phyloP scores from a whole-genome alignment of 352 stramenopile genomes.

The Aphanomyces cochlioides region DNA sequence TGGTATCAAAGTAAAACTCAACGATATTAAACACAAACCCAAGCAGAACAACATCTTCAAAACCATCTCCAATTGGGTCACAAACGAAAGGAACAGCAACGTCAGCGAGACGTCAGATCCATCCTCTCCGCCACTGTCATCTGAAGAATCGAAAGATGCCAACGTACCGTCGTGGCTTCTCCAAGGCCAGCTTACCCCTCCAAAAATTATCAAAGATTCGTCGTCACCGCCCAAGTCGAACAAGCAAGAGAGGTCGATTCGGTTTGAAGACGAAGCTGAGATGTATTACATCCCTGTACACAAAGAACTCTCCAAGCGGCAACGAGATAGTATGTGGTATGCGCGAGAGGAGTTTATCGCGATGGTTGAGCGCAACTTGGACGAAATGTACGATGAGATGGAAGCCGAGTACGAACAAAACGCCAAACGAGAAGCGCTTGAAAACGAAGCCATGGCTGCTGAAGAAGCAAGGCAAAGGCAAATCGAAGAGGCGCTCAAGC shows the following conservation, averaged over 20 bases:
- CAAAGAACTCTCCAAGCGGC: constrained; percentile 79
- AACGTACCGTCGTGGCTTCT: constrained; percentile 12
- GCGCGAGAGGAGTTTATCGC: constrained; percentile 74
- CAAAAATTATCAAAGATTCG: constrained; percentile 20
- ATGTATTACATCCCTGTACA: constrained; percentile 84
- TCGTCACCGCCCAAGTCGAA: constrained; percentile 26
- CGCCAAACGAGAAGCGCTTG: constrained; percentile 48
- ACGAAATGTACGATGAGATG: constrained; percentile 84
- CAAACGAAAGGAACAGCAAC: constrained; percentile 39
- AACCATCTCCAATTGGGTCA: constrained; percentile 80
- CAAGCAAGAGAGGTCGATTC: constrained; percentile 39
- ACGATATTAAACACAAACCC: constrained; percentile 48
- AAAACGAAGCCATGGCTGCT: constrained; percentile 68
- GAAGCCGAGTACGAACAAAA: constrained; percentile 82
- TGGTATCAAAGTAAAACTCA: constrained; percentile 71
- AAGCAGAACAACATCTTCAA: constrained; percentile 68
- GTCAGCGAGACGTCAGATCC: background rate
- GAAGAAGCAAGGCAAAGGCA: constrained; percentile 61
- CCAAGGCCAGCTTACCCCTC: constrained; percentile 20
- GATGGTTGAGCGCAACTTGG: constrained; percentile 86
- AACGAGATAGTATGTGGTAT: constrained; percentile 83
- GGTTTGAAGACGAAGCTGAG: constrained; percentile 73
- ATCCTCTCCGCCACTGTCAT: background rate
- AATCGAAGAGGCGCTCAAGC: constrained; percentile 36
- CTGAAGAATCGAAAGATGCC: constrained; percentile 9